phyloP scores from a whole-genome alignment of 2,329 filamentous ascomycete species.

The Cladosporium halotolerans region DNA sequence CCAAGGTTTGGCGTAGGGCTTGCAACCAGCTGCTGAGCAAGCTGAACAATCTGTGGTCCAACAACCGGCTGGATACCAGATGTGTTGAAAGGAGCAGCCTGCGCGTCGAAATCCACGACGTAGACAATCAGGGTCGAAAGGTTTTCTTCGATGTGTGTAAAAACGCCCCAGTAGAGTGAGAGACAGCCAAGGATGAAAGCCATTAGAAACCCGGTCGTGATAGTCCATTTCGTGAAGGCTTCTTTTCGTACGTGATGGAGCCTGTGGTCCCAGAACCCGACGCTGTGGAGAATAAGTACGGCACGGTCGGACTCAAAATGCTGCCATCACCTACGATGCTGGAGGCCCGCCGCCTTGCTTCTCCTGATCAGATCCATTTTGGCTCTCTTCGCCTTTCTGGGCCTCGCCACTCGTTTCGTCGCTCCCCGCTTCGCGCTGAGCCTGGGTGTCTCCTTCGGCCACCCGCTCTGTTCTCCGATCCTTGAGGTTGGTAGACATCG shows the following conservation, averaged over 20 bases:
- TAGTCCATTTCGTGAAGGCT: conserved; percentile 36
- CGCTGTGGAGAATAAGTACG: conserved; percentile 15
- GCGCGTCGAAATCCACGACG: conserved; percentile 59
- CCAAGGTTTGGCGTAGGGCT: conserved; percentile 42
- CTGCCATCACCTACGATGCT: neutral
- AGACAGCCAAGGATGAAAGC: conserved; percentile 51
- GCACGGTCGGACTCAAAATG: neutral
- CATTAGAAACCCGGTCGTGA: conserved; percentile 46
- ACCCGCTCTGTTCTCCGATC: neutral
- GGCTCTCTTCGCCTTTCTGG: neutral
- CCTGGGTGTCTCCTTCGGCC: neutral
- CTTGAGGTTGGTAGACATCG: neutral
- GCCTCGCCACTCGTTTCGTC: neutral
- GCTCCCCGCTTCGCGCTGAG: neutral
- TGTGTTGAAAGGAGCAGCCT: conserved; percentile 45
- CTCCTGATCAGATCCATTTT: conserved; percentile 1
- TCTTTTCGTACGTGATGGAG: conserved; percentile 35
- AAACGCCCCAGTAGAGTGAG: conserved; percentile 56
- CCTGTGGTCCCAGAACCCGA: conserved; percentile 42
- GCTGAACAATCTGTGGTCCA: conserved; percentile 48
- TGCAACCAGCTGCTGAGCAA: conserved; percentile 40
- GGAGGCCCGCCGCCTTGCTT: neutral
- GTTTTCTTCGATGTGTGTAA: conserved; percentile 47
- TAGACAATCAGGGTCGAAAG: conserved; percentile 46
- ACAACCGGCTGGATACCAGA: conserved; percentile 44